Percentiles rank a stretch among this genome's conserved stretches.
Evolutionary conservation across 768 basidiomycete genomes (phyloP).

Genomic region (Melanogaster broomeanus): DNA sequence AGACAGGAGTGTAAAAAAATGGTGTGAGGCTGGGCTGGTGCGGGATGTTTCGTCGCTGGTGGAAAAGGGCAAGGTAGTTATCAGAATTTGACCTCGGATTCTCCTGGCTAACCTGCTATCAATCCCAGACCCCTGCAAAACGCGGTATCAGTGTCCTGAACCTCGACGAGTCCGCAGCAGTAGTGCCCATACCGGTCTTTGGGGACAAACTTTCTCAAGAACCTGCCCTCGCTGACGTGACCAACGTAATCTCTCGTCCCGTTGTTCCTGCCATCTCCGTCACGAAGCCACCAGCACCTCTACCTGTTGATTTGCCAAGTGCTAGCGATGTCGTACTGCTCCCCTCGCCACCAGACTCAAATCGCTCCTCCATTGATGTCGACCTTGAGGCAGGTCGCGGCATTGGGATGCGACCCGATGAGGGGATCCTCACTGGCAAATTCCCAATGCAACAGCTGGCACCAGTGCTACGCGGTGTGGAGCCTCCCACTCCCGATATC

Average conservation of each 20-base stretch:
- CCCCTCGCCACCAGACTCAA: conserved; percentile 48
- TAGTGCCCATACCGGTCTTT: conserved; percentile 66
- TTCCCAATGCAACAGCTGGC: conserved; percentile 9
- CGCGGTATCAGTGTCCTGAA: conserved; percentile 45
- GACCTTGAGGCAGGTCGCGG: conserved; percentile 44
- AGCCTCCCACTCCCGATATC: conserved; percentile 15
- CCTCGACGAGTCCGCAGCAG: conserved; percentile 46
- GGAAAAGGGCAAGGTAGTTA: conserved; percentile 53
- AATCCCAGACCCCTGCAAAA: conserved; percentile 42
- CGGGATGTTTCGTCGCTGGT: conserved; percentile 43
- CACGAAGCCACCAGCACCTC: conserved; percentile 70
- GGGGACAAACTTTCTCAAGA: conserved; percentile 30
- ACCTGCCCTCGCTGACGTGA: conserved; percentile 24
- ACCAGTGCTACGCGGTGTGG: conserved; percentile 1
- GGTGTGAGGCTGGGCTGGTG: conserved; percentile 80
- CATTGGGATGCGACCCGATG: conserved; percentile 34
- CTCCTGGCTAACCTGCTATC: conserved; percentile 16
- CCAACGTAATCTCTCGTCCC: conserved; percentile 16
- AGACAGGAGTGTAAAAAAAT: conserved; percentile 82
- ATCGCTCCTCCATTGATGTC: conserved; percentile 36
- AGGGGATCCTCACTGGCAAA: conserved; percentile 14
- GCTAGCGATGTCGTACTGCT: conserved; percentile 53
- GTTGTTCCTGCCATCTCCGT: conserved; percentile 58
- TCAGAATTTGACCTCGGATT: not conserved
- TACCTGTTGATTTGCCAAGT: conserved; percentile 70